Percentiles rank a stretch among this genome's conserved stretches.
phyloP scores from a whole-genome alignment of 148 eudicot genomes.

The Camellia granthamiana region DNA sequence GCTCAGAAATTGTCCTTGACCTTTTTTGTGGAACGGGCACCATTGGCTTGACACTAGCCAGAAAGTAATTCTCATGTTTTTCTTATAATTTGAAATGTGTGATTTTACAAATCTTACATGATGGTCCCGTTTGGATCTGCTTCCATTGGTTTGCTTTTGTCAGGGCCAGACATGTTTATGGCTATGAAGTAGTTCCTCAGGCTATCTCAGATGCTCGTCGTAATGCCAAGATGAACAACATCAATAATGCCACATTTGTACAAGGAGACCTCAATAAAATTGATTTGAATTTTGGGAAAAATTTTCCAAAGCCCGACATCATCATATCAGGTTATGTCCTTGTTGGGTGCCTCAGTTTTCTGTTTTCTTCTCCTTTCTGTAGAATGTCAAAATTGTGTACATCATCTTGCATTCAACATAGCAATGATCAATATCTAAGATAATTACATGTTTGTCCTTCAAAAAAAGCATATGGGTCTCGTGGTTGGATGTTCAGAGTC shows the following conservation, averaged over 20 bases:
- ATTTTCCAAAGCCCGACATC: slow-evolving; percentile 78
- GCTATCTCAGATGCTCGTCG: slow-evolving; percentile 79
- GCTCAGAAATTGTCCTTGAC: slow-evolving; percentile 87
- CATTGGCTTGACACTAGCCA: slow-evolving; percentile 91
- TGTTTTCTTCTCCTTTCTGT: not conserved
- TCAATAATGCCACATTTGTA: slow-evolving; percentile 77
- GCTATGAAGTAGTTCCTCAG: slow-evolving; percentile 92
- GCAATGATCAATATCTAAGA: not conserved
- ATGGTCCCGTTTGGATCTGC: not conserved
- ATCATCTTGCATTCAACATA: not conserved
- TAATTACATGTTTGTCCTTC: not conserved
- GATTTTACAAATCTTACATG: not conserved
- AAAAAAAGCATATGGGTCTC: not conserved
- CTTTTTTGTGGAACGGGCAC: slow-evolving; percentile 98
- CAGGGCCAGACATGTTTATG: slow-evolving; percentile 84
- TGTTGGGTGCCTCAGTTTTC: not conserved
- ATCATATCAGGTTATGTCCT: slow-evolving; percentile 75
- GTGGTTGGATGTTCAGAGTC: not conserved
- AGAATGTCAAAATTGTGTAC: not conserved
- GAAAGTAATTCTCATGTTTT: slow-evolving; percentile 38
- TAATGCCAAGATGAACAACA: slow-evolving; percentile 76
- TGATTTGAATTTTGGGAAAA: slow-evolving; percentile 68
- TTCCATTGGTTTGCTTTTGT: slow-evolving; percentile 19
- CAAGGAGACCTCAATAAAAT: slow-evolving; percentile 96
- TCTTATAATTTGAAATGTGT: slow-evolving; percentile 10